Evolutionary conservation across 768 basidiomycete genomes (phyloP).

Genomic region (Tephrocybe sp.): DNA sequence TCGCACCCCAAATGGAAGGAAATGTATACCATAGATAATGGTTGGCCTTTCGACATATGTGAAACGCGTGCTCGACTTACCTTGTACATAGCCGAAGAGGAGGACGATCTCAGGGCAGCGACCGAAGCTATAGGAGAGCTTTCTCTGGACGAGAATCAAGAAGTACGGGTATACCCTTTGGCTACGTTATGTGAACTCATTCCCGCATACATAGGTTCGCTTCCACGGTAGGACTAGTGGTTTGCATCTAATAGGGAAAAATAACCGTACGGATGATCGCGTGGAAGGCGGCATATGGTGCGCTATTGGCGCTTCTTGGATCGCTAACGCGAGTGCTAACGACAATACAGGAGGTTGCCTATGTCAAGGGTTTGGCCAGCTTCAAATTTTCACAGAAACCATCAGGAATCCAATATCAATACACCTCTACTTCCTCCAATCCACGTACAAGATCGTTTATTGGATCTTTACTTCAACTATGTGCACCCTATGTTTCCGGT

Average conservation of each 20-base stretch:
- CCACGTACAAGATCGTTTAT: conserved; percentile 62
- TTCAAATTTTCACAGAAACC: conserved; percentile 41
- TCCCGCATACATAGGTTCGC: conserved; percentile 63
- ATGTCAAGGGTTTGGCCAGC: conserved; percentile 79
- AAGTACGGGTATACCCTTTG: conserved; percentile 39
- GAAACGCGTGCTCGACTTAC: neutral
- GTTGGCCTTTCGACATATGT: conserved; percentile 5
- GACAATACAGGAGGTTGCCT: conserved; percentile 69
- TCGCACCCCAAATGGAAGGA: conserved; percentile 52
- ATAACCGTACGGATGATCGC: conserved; percentile 64
- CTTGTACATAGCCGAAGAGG: conserved; percentile 23
- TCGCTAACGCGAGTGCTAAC: no score
- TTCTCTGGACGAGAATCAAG: conserved; percentile 75
- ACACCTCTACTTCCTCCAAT: conserved; percentile 57
- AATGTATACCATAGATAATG: conserved; percentile 58
- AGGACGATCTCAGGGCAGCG: conserved; percentile 42
- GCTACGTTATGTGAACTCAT: conserved; percentile 1
- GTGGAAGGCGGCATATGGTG: conserved; percentile 71
- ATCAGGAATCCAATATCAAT: conserved; percentile 42
- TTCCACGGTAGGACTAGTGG: conserved; percentile 83
- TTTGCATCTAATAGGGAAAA: conserved; percentile 69
- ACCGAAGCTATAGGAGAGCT: conserved; percentile 66
- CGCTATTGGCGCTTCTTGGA: conserved; percentile 23
- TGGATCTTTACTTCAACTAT: conserved; percentile 79
- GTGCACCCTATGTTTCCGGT: conserved; percentile 85